Conservation (phyloP, 2,329 filamentous ascomycete genomes). For the Gnomoniopsis smithogilvyi region DNA sequence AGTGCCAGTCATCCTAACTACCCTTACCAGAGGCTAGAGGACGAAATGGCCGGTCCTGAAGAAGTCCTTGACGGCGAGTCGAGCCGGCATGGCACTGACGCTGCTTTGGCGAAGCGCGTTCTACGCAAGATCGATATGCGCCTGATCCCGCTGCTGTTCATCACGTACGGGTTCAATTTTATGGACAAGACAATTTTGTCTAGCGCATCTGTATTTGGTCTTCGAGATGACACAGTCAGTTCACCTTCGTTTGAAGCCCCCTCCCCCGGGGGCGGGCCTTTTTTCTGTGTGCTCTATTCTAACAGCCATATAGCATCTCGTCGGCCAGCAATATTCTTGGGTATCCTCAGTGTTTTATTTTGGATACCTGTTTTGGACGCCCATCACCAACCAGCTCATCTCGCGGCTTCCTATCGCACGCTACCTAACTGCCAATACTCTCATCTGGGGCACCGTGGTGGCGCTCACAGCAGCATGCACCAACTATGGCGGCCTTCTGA, state of each 20-base stretch:
- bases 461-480: conserved; percentile 42
- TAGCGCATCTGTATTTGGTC: conserved; percentile 53
- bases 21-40: conserved; percentile 6
- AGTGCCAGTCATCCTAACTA: background rate
- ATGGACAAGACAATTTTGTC: conserved; percentile 60
- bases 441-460: conserved; percentile 49
- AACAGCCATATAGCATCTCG: conserved; percentile 26
- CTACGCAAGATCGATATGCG: conserved; percentile 54
- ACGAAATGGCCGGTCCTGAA: conserved; percentile 3
- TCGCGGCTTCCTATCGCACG: conserved; percentile 45
- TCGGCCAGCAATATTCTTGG: conserved; percentile 43
- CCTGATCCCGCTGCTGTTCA: conserved; percentile 54
- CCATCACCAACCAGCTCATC: conserved; percentile 41
- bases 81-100: conserved; percentile 11
- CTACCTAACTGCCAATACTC: conserved; percentile 43
- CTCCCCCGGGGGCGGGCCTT: background rate
- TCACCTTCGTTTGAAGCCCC: background rate
- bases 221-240: conserved; percentile 43
- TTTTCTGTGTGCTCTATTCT: background rate
- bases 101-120: conserved; percentile 31
- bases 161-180: conserved; percentile 58
- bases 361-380: conserved; percentile 36
- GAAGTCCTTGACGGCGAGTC: conserved; percentile 6
- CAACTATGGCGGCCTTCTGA: conserved; percentile 47
- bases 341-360: conserved; percentile 45